phyloP scores from a whole-genome alignment of 805 yeast species.

The Candida odintsovae region DNA sequence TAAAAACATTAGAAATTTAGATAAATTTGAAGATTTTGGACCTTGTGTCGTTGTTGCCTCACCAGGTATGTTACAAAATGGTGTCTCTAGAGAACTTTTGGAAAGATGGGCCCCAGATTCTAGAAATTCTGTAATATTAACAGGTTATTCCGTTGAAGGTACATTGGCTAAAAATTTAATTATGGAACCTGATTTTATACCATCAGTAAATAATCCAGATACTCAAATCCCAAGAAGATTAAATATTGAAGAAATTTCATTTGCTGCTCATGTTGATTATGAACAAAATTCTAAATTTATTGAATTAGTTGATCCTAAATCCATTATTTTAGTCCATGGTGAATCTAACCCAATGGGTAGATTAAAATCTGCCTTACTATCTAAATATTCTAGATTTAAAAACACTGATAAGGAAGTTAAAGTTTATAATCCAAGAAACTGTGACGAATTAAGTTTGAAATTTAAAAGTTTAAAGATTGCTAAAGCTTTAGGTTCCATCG shows the following conservation, averaged over 20 bases:
- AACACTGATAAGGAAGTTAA: conserved; percentile 87
- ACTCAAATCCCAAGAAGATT: conserved; percentile 80
- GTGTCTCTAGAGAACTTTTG: conserved; percentile 82
- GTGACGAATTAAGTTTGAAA: conserved; percentile 69
- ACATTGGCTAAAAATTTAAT: conserved; percentile 90
- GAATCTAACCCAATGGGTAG: conserved; percentile 99
- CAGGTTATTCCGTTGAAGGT: conserved; percentile 98
- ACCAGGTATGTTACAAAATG: conserved; percentile 98
- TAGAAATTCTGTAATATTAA: conserved; percentile 76
- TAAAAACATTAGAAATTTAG: conserved; percentile 71
- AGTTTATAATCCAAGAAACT: conserved; percentile 88
- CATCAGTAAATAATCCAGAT: conserved; percentile 77
- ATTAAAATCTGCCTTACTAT: conserved; percentile 82
- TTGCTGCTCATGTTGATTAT: conserved; percentile 99
- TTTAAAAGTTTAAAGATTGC: conserved; percentile 85
- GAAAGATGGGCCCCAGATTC: conserved; percentile 99
- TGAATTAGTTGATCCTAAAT: conserved; percentile 77
- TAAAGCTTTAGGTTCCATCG: conserved; percentile 58
- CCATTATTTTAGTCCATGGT: conserved; percentile 92
- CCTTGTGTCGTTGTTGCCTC: conserved; percentile 96
- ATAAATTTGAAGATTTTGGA: conserved; percentile 84
- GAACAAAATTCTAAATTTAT: conserved; percentile 90
- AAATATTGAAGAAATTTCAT: conserved; percentile 87
- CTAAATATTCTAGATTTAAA: conserved; percentile 75
- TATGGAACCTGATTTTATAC: conserved; percentile 87